A percentile compares a stretch with the other conserved stretches of the same genome.
Evolutionary conservation across 108 stramenopile species (phyloP).

Genomic region (Cyclotella atomus): DNA sequence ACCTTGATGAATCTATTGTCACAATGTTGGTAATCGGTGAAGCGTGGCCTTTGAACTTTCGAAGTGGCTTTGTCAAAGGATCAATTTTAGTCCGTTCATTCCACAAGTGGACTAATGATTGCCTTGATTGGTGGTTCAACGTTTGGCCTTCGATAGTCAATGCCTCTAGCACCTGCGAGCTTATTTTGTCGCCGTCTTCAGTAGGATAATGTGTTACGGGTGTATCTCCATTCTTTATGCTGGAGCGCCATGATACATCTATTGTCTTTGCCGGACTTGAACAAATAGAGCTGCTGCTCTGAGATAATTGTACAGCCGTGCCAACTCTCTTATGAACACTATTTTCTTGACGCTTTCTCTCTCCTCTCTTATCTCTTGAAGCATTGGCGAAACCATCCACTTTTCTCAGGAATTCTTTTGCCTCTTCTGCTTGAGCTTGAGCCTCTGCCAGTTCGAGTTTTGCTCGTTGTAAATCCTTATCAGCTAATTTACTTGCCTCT

Average conservation of each 20-base stretch:
- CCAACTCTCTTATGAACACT: not conserved
- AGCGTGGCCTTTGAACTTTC: conserved; percentile 34
- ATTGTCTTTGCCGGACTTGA: no score
- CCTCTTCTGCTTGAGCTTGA: conserved; percentile 29
- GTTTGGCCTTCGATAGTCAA: no score
- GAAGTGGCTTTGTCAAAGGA: conserved; percentile 12
- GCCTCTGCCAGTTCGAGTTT: conserved; percentile 33
- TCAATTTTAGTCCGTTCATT: not conserved
- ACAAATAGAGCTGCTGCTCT: not conserved
- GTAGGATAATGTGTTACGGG: no score
- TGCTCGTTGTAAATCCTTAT: conserved; percentile 19
- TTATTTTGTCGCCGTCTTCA: no score
- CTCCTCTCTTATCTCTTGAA: not conserved
- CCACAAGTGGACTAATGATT: not conserved
- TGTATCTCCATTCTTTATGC: not conserved
- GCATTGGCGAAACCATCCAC: conserved; percentile 17
- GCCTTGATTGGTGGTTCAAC: not conserved
- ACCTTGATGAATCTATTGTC: conserved; percentile 14
- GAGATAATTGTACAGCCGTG: not conserved
- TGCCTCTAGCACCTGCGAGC: no score
- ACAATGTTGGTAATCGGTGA: conserved; percentile 35
- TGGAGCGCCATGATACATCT: not conserved
- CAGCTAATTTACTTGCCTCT: conserved; percentile 32
- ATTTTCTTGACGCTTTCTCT: no score
- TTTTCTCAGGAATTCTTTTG: conserved; percentile 27